These are phyloP conservation scores for Allantophomopsis cytisporea DNA, from an alignment of 2,329 filamentous ascomycete genomes.

Conservation along the genomic window DNA sequence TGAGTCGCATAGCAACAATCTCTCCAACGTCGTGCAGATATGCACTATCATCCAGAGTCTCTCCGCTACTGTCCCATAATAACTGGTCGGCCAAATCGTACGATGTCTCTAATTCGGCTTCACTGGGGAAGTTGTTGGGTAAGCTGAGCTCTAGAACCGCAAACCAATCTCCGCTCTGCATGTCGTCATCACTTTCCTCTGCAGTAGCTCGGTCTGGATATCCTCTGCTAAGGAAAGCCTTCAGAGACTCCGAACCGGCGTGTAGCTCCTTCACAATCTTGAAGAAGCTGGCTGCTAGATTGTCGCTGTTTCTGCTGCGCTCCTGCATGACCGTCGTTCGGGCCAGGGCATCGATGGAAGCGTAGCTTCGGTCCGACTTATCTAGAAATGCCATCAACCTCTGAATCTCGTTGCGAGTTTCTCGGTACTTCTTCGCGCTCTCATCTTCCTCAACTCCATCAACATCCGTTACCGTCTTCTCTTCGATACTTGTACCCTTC, in stretches of 20 bases:
- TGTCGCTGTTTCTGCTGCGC: slow-evolving; percentile 30
- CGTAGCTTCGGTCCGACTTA: slow-evolving; percentile 43
- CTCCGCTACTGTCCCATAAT: slow-evolving; percentile 12
- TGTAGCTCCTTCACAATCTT: too few species aligned
- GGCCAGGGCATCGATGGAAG: slow-evolving; percentile 34
- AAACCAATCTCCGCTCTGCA: slow-evolving; percentile 10
- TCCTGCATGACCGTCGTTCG: slow-evolving; percentile 15
- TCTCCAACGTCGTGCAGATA: slow-evolving; percentile 26
- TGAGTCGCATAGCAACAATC: slow-evolving; percentile 33
- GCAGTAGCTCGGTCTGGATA: slow-evolving; percentile 6
- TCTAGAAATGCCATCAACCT: slow-evolving; percentile 51
- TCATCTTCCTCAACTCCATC: slow-evolving; percentile 4
- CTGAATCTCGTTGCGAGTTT: slow-evolving; percentile 35
- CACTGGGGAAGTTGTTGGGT: slow-evolving; percentile 9
- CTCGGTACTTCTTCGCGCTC: slow-evolving; percentile 4
- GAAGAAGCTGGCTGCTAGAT: slow-evolving; percentile 14
- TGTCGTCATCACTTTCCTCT: slow-evolving; percentile 1
- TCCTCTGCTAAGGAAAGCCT: slow-evolving; percentile 14
- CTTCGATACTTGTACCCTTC: slow-evolving; percentile 36
- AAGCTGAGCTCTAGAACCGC: slow-evolving; percentile 15
- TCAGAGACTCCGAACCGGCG: not conserved
- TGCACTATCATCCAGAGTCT: slow-evolving; percentile 10
- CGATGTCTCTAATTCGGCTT: slow-evolving; percentile 11
- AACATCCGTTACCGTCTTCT: slow-evolving; percentile 3
- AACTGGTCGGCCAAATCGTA: slow-evolving; percentile 19